phyloP scores from a whole-genome alignment of 768 basidiomycete species.

The Naganishia vishniacii region DNA sequence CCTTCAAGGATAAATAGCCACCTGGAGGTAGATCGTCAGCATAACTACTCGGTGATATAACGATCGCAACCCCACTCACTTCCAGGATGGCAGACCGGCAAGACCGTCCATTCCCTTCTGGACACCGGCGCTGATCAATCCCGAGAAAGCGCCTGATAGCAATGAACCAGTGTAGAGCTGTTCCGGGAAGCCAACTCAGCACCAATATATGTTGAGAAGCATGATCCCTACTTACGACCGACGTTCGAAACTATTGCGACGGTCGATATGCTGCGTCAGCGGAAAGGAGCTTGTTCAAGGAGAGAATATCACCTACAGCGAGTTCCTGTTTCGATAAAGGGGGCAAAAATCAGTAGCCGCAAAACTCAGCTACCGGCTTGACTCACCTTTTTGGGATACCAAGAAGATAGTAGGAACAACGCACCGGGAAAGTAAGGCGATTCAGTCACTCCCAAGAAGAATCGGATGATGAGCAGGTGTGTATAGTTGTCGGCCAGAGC shows the following conservation, averaged over 20 bases:
- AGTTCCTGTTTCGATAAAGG: constrained; percentile 13
- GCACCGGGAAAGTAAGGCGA: constrained; percentile 39
- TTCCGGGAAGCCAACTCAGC: neutral
- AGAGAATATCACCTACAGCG: constrained; percentile 15
- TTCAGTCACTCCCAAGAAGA: constrained; percentile 39
- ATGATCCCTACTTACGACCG: constrained; percentile 7
- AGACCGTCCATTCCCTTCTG: constrained; percentile 22
- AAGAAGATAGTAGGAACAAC: constrained; percentile 34
- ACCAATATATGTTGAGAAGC: too few relatives aligned
- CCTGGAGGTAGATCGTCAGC: neutral
- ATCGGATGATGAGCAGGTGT: constrained; percentile 33
- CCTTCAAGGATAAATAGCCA: constrained; percentile 29
- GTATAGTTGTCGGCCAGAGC: constrained; percentile 34
- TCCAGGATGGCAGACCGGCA: constrained; percentile 17
- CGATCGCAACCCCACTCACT: constrained; percentile 3
- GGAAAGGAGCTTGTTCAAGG: neutral
- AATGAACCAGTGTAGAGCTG: constrained; percentile 29
- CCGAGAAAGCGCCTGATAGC: constrained; percentile 37
- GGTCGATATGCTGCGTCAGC: neutral
- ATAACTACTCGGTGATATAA: neutral
- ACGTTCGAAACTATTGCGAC: constrained; percentile 10
- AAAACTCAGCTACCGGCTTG: neutral
- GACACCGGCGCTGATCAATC: constrained; percentile 25
- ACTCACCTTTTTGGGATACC: constrained; percentile 37
- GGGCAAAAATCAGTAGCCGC: neutral